phyloP scores from a whole-genome alignment of 163 green algal genomes.

The Scenedesmus sp. region DNA sequence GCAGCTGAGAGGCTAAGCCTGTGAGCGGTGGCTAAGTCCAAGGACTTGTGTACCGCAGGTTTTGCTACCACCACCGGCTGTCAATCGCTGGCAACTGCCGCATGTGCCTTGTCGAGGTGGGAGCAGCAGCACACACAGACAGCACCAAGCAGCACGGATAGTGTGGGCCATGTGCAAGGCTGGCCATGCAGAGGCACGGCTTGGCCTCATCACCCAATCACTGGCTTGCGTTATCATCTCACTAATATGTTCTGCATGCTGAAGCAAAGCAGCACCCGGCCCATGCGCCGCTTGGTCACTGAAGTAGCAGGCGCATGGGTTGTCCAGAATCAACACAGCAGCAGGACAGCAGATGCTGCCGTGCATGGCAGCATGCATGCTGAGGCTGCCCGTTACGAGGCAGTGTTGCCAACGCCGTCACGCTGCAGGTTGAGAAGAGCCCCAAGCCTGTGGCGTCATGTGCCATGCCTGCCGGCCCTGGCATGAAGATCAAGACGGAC shows the following conservation, averaged over 20 bases:
- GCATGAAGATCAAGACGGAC: constrained; percentile 99
- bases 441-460: constrained; percentile 99
- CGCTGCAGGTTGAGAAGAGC: constrained; percentile 93
- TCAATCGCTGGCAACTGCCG: constrained; percentile 99
- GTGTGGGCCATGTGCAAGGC: background rate
- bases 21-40: background rate
- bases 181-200: background rate
- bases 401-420: background rate
- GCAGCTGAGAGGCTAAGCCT: background rate
- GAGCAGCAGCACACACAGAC: background rate
- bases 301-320: background rate
- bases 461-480: constrained; percentile 95
- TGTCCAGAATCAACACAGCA: background rate
- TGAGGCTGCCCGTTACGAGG: background rate
- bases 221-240: background rate
- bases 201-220: background rate
- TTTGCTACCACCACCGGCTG: constrained; percentile 99
- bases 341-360: background rate
- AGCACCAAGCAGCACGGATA: background rate
- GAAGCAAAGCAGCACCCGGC: background rate
- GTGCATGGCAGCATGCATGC: background rate
- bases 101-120: constrained; percentile 99
- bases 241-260: background rate
- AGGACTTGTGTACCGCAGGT: constrained; percentile 71
- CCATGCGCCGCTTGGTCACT: background rate